phyloP scores from a whole-genome alignment of 768 basidiomycete species.

The Tylopilus vinaceipallidus region DNA sequence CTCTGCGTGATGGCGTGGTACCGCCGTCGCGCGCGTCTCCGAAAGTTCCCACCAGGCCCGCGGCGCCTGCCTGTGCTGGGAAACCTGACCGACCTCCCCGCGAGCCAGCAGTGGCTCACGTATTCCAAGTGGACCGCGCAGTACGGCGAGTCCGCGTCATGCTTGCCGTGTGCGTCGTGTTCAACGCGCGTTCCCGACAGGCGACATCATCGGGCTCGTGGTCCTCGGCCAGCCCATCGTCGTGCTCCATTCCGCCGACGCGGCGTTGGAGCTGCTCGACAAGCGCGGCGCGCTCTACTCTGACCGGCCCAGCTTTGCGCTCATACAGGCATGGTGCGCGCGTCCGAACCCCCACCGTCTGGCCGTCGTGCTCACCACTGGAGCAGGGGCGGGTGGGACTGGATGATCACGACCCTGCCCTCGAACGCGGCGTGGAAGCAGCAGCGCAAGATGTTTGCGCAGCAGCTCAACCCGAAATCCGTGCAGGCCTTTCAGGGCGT shows the following conservation, averaged over 20 bases:
- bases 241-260: background rate
- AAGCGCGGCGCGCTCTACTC: constrained; percentile 5
- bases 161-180: background rate
- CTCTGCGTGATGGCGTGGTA: background rate
- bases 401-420: constrained; percentile 6
- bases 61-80: constrained; percentile 1
- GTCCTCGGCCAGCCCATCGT: constrained; percentile 8
- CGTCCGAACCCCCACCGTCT: no score
- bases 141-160: background rate
- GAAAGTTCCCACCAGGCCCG: constrained; percentile 3
- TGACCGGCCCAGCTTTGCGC: constrained; percentile 4
- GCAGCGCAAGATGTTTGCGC: constrained; percentile 4
- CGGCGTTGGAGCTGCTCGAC: constrained; percentile 3
- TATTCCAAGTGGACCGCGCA: constrained; percentile 3
- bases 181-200: background rate
- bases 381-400: constrained; percentile 7
- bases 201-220: constrained; percentile 1
- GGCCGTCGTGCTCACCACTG: background rate
- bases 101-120: constrained; percentile 1
- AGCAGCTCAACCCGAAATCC: background rate
- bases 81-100: background rate
- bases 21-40: background rate
- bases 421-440: background rate
- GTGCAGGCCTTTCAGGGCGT: background rate
- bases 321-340: constrained; percentile 3